Evolutionary conservation across 495 filamentous ascomycete species (phyloP).

Genomic region (Articulospora tetracladia): DNA sequence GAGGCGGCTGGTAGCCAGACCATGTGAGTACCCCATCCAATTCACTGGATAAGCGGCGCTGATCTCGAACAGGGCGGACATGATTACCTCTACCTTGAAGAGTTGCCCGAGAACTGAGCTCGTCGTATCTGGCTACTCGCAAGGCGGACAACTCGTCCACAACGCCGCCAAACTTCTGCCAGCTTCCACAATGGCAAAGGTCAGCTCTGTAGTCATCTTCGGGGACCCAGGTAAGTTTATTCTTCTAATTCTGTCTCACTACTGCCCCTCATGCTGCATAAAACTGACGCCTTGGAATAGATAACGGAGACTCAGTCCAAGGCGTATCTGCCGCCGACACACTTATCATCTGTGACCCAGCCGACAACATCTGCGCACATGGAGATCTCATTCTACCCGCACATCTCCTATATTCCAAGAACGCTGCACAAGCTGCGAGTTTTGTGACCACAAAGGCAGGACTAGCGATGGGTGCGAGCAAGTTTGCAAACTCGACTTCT

Average conservation of each 20-base stretch:
- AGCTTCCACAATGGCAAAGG: slow-evolving; percentile 27
- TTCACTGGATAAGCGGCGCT: slow-evolving; percentile 17
- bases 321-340: slow-evolving; percentile 39
- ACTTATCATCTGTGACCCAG: slow-evolving; percentile 41
- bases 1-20: slow-evolving; percentile 28
- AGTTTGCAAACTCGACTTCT: neutral
- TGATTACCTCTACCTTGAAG: slow-evolving; percentile 38
- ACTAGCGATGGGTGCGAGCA: neutral
- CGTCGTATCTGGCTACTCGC: slow-evolving; percentile 56
- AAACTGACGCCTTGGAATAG: neutral
- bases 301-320: slow-evolving; percentile 35
- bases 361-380: slow-evolving; percentile 3
- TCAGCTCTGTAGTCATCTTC: slow-evolving; percentile 44
- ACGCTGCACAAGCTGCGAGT: neutral
- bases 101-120: slow-evolving; percentile 56
- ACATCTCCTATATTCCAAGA: neutral
- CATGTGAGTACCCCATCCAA: slow-evolving; percentile 20
- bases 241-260: neutral
- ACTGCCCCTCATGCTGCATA: neutral
- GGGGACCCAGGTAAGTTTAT: slow-evolving; percentile 44
- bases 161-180: slow-evolving; percentile 37
- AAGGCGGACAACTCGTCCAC: slow-evolving; percentile 50
- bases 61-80: slow-evolving; percentile 7
- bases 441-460: neutral
- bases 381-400: neutral